Base-by-base conservation (phyloP, 2,329 filamentous ascomycete genomes). In the Ampelomyces quisqualis region DNA sequence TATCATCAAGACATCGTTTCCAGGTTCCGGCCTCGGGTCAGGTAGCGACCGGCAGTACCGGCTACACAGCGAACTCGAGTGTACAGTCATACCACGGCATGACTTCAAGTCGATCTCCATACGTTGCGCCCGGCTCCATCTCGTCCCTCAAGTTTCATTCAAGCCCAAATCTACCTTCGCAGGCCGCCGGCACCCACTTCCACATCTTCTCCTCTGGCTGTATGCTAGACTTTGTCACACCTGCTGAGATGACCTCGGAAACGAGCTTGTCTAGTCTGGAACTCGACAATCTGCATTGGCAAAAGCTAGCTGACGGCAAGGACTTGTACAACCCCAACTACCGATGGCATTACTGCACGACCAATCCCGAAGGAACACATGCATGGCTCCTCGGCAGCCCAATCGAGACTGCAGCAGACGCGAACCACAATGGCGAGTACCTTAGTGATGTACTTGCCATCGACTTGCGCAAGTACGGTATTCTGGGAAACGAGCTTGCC, bases 301-400 rank as follows among this genome's bases (percentile, higher is more conserved):
- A 95, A 68, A 94, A 90, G 64, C 77, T 98, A 13, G 93, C 91
- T 1, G 91, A 96, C 60, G 93, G 93, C 3, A 86, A 88, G 34
- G 93, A 98, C 63, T 85, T 98, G 22, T 98, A 96, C 71, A 87
- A 87, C 55, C 76, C 83, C 0, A 88, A 86, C n/a, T 97, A 93
- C 67, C 82, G 91, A 45, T 98, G 93, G 93, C 91, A 97, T 67
- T 98, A 98, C 65, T 97, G 93, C 67, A 95, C 90, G 3, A 86
- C 96, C 70, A 94, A 96, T 63, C 85, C 93, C 46, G 88, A 95
- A 57, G 91, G 91, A 5, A 96, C 93, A 5, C 95, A 95, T 64
- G 93, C 90, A 6, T 98, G 93, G 90, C 76, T 98, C 17, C 77
- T 98, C n/a, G 93, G 93, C 7, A 96, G 90, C 59, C 87, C 87